These are phyloP conservation scores for Coccomyxa subellipsoidea DNA, from an alignment of 163 green algal genomes.

Conservation along the genomic window DNA sequence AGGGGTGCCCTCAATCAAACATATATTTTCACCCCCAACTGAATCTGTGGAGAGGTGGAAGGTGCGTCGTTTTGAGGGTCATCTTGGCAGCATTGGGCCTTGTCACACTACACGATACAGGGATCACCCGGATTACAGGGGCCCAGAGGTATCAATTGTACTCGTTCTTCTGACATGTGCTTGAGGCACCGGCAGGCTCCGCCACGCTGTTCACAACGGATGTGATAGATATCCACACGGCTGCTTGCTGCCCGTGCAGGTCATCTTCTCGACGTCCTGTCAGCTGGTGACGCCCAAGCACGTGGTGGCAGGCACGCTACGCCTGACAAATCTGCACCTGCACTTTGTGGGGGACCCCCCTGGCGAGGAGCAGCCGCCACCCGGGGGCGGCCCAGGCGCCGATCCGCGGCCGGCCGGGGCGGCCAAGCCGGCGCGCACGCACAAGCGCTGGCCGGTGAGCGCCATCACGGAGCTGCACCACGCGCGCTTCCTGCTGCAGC, in stretches of 20 bases:
- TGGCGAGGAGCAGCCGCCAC: not conserved
- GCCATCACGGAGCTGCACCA: constrained; percentile 45
- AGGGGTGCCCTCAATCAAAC: too few species aligned
- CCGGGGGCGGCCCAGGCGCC: not conserved
- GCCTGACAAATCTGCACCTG: constrained; percentile 28
- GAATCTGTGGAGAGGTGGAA: too few species aligned
- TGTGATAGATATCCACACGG: too few species aligned
- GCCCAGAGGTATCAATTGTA: too few species aligned
- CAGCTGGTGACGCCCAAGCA: constrained; percentile 39
- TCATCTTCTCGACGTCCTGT: constrained; percentile 24
- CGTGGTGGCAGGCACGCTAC: constrained; percentile 30
- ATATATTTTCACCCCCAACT: too few species aligned
- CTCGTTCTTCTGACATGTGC: too few species aligned
- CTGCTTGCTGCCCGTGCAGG: constrained; percentile 10
- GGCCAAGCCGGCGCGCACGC: constrained; percentile 18
- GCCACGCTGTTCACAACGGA: too few species aligned
- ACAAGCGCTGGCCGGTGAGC: constrained; percentile 30
- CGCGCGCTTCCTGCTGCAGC: constrained; percentile 53
- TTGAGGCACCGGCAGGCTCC: too few species aligned
- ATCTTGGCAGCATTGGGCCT: too few species aligned
- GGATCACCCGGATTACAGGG: too few species aligned
- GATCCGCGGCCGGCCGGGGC: constrained; percentile 1
- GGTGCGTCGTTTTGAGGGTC: too few species aligned
- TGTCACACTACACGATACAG: too few species aligned
- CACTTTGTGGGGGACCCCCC: constrained; percentile 29